A percentile compares a stretch with the other conserved stretches of the same genome.
These are phyloP conservation scores for Penicillium angulare DNA, from an alignment of 495 filamentous ascomycete genomes.

Conservation along the genomic window DNA sequence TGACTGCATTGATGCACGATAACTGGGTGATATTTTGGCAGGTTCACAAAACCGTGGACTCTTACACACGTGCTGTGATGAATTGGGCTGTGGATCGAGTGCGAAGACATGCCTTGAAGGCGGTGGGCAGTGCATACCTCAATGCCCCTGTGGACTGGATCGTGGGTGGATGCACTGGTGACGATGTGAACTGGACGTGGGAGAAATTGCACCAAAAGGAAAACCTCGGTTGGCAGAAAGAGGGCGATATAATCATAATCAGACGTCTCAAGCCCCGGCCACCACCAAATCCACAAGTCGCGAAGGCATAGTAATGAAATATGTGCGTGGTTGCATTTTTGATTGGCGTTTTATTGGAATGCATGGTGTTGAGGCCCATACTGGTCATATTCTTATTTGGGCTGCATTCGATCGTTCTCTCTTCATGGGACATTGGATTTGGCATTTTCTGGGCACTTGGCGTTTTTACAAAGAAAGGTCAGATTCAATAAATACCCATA, in stretches of 20 bases:
- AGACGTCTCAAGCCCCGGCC: constrained; percentile 49
- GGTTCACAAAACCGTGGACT: constrained; percentile 68
- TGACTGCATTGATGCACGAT: constrained; percentile 71
- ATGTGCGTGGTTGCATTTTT: constrained; percentile 14
- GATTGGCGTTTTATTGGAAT: constrained; percentile 6
- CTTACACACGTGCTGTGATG: constrained; percentile 71
- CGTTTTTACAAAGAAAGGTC: constrained; percentile 14
- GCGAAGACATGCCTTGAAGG: constrained; percentile 71
- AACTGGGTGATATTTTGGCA: constrained; percentile 81
- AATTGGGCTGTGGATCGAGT: constrained; percentile 73
- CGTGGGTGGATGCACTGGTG: constrained; percentile 45
- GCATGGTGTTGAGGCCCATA: constrained; percentile 11
- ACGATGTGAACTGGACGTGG: constrained; percentile 72
- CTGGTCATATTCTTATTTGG: constrained; percentile 13
- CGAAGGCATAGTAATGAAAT: constrained; percentile 16
- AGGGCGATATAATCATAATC: constrained; percentile 68
- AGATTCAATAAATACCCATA: constrained; percentile 16
- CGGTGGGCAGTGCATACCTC: constrained; percentile 79
- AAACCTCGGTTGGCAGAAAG: constrained; percentile 78
- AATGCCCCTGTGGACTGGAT: constrained; percentile 58
- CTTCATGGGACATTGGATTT: constrained; percentile 1
- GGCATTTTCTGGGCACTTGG: constrained; percentile 4
- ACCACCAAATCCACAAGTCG: constrained; percentile 19
- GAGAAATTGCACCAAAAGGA: constrained; percentile 59
- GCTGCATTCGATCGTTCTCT: constrained; percentile 2